These are phyloP conservation scores for Alternaria rosae DNA, from an alignment of 2,329 filamentous ascomycete species.

Conservation along the genomic window DNA sequence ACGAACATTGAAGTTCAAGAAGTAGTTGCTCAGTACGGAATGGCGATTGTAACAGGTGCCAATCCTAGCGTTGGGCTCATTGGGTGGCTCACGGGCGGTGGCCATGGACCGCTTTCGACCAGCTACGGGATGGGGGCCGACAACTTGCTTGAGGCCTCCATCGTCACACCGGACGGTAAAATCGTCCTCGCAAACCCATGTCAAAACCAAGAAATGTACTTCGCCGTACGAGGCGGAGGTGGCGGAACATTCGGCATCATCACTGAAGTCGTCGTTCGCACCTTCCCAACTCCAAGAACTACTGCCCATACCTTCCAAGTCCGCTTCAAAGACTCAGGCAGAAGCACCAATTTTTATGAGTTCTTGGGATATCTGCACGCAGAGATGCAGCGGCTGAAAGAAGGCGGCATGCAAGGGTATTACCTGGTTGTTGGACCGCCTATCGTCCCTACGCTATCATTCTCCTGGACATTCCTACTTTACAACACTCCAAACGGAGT, in stretches of 20 bases:
- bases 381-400: conserved; percentile 33
- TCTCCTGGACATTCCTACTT: conserved; percentile 29
- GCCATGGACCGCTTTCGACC: conserved; percentile 48
- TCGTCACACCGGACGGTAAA: conserved; percentile 40
- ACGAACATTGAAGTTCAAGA: conserved; percentile 28
- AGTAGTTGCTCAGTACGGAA: conserved; percentile 15
- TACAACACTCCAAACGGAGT: conserved; percentile 33
- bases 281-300: conserved; percentile 40
- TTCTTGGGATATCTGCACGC: conserved; percentile 31
- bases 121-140: conserved; percentile 50
- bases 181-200: conserved; percentile 29
- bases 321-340: conserved; percentile 10
- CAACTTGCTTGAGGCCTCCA: conserved; percentile 44
- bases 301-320: conserved; percentile 26
- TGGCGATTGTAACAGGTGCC: conserved; percentile 30
- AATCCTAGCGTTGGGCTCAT: conserved; percentile 49
- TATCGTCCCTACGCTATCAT: conserved; percentile 13
- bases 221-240: conserved; percentile 52
- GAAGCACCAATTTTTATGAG: conserved; percentile 24
- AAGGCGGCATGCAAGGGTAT: conserved; percentile 39
- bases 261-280: conserved; percentile 27
- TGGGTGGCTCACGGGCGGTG: conserved; percentile 52
- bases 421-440: conserved; percentile 36
- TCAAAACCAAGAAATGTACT: conserved; percentile 47
- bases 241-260: conserved; percentile 54